phyloP scores from a whole-genome alignment of 2,329 filamentous ascomycete species.

The Hypoxylon sp. region DNA sequence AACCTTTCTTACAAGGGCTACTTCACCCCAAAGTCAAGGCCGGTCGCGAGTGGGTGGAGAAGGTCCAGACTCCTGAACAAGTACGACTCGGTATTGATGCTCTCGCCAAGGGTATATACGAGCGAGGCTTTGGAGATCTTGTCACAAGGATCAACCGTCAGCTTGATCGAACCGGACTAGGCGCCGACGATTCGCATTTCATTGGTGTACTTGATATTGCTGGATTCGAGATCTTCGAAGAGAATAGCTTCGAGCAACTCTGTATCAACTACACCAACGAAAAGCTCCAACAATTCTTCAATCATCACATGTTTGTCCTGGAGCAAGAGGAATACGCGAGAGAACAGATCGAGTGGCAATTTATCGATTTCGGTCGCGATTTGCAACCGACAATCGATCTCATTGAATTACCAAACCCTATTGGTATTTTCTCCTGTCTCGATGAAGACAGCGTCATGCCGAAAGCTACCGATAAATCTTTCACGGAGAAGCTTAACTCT shows the following conservation, averaged over 20 bases:
- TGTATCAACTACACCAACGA: slow-evolving; percentile 99
- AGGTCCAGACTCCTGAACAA: slow-evolving; percentile 97
- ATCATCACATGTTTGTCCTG: slow-evolving; percentile 99
- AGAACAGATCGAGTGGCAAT: slow-evolving; percentile 99
- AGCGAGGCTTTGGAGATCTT: slow-evolving; percentile 93
- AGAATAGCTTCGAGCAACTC: slow-evolving; percentile 98
- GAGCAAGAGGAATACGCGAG: slow-evolving; percentile 98
- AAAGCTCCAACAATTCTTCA: slow-evolving; percentile 99
- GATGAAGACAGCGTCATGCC: slow-evolving; percentile 99
- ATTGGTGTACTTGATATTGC: slow-evolving; percentile 99
- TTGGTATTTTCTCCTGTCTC: slow-evolving; percentile 97
- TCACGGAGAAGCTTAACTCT: slow-evolving; percentile 97
- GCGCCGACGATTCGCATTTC: slow-evolving; percentile 90
- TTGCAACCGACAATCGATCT: slow-evolving; percentile 97
- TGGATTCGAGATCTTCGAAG: slow-evolving; percentile 98
- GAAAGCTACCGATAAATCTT: slow-evolving; percentile 96
- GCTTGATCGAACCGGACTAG: slow-evolving; percentile 86
- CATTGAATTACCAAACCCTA: slow-evolving; percentile 95
- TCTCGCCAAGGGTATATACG: slow-evolving; percentile 96
- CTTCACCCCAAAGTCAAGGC: slow-evolving; percentile 96
- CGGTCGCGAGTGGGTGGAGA: slow-evolving; percentile 97
- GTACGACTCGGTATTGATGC: slow-evolving; percentile 92
- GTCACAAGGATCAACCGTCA: slow-evolving; percentile 93
- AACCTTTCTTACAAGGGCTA: slow-evolving; percentile 88
- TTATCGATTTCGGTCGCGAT: slow-evolving; percentile 98